Percentiles rank a stretch among this genome's conserved stretches.
Conservation (phyloP, 768 basidiomycete species). For the Mrakia frigida region DNA sequence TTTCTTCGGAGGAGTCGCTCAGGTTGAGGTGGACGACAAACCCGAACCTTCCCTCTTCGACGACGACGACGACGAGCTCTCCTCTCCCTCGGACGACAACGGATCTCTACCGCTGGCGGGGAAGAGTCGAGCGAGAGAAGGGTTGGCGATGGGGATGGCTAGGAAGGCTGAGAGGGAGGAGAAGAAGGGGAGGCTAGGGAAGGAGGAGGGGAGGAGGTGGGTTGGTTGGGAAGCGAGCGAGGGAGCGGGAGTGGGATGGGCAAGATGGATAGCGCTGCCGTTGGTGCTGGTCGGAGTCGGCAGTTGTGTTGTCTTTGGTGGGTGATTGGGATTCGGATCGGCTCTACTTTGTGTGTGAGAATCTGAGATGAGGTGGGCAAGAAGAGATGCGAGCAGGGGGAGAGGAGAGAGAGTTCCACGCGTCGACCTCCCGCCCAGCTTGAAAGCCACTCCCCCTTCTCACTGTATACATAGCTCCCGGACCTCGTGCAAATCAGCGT, state of each 20-base stretch:
- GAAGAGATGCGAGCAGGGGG: too few species aligned
- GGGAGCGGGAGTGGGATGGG: neutral
- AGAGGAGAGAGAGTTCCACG: too few species aligned
- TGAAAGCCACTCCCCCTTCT: too few species aligned
- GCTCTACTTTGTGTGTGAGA: too few species aligned
- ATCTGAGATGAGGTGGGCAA: too few species aligned
- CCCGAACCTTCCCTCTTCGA: neutral
- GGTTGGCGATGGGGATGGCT: neutral
- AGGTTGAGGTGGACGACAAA: constrained; percentile 57
- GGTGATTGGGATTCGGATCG: neutral
- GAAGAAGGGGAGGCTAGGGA: neutral
- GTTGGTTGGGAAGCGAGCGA: neutral
- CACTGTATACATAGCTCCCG: too few species aligned
- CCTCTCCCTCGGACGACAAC: neutral
- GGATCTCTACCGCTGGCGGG: neutral
- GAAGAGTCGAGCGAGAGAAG: neutral
- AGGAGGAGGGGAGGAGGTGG: neutral
- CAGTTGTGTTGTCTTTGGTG: neutral
- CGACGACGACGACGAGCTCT: too few species aligned
- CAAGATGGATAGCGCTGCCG: neutral
- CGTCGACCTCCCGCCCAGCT: too few species aligned
- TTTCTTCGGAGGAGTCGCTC: constrained; percentile 82
- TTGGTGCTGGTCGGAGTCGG: neutral
- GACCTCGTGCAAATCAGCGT: too few species aligned
- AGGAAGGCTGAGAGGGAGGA: neutral